phyloP scores from a whole-genome alignment of 176 grass and related monocot species.

The Rhynchospora pubera region DNA sequence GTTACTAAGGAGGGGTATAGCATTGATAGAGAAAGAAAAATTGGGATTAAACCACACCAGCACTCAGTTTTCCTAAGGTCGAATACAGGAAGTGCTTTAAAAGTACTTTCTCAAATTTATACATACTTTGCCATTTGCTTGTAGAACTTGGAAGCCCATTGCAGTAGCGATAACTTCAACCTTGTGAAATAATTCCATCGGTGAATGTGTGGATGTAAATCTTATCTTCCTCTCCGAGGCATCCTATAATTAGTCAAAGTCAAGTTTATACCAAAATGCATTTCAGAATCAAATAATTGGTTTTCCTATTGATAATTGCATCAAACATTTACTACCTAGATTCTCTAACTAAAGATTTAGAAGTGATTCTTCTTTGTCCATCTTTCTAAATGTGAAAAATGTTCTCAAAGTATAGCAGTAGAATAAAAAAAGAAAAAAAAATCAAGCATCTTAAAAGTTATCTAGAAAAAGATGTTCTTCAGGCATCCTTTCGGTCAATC shows the following conservation, averaged over 20 bases:
- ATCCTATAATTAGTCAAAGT: conserved; percentile 43
- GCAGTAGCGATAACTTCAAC: conserved; percentile 54
- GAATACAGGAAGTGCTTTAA: background rate
- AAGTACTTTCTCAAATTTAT: background rate
- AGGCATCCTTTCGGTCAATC: no score
- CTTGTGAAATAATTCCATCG: conserved; percentile 75
- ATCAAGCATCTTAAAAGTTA: no score
- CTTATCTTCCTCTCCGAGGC: conserved; percentile 76
- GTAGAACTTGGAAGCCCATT: conserved; percentile 75
- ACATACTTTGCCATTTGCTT: conserved; percentile 61
- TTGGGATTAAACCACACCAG: background rate
- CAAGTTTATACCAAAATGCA: background rate
- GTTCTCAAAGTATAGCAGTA: background rate
- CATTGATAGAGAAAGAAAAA: background rate
- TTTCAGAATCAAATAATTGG: background rate
- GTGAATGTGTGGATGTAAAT: conserved; percentile 78
- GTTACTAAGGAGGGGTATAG: background rate
- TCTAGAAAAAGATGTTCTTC: background rate
- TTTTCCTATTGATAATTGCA: background rate
- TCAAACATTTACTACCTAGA: background rate
- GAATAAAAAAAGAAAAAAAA: no score
- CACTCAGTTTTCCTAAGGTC: background rate
- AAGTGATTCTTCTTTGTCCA: background rate
- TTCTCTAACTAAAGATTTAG: background rate
- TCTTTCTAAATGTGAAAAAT: background rate